Evolutionary conservation across 179 eudicot genomes (phyloP).

Genomic region (Beta macrorhiza): DNA sequence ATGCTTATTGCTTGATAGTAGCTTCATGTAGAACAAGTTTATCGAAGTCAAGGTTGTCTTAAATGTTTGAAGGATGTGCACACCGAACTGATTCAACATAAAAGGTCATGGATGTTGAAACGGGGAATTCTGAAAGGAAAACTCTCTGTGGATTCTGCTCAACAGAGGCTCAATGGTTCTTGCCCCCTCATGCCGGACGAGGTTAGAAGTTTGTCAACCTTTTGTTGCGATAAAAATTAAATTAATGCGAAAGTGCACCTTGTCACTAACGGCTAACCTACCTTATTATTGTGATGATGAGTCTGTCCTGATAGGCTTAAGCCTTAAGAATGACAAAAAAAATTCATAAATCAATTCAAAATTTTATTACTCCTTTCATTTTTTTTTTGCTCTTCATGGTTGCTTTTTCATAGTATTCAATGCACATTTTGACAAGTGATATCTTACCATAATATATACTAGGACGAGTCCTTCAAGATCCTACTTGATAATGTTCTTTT

Average conservation of each 20-base stretch:
- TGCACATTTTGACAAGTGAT: too few relatives aligned
- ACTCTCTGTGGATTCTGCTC: slow-evolving; percentile 69
- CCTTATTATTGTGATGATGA: too few relatives aligned
- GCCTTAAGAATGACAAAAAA: neutral
- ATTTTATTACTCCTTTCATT: too few relatives aligned
- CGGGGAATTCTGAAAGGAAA: slow-evolving; percentile 86
- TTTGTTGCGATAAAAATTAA: neutral
- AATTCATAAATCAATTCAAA: too few relatives aligned
- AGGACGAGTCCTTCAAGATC: too few relatives aligned
- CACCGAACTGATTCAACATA: slow-evolving; percentile 87
- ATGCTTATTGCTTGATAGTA: neutral
- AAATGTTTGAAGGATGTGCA: slow-evolving; percentile 75
- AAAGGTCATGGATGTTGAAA: slow-evolving; percentile 84
- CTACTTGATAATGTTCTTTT: too few relatives aligned
- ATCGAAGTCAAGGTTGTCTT: neutral
- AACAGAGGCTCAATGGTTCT: slow-evolving; percentile 65
- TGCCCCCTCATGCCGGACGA: slow-evolving; percentile 96
- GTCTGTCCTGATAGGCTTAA: too few relatives aligned
- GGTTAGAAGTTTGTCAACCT: slow-evolving; percentile 36
- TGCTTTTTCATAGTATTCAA: too few relatives aligned
- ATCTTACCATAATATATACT: too few relatives aligned
- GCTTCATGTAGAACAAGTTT: slow-evolving; percentile 10
- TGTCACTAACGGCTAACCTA: too few relatives aligned
- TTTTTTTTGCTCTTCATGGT: too few relatives aligned
- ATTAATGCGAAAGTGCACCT: neutral